These are phyloP conservation scores for Huntiella omanensis DNA, from an alignment of 2,329 filamentous ascomycete genomes.

Conservation along the genomic window DNA sequence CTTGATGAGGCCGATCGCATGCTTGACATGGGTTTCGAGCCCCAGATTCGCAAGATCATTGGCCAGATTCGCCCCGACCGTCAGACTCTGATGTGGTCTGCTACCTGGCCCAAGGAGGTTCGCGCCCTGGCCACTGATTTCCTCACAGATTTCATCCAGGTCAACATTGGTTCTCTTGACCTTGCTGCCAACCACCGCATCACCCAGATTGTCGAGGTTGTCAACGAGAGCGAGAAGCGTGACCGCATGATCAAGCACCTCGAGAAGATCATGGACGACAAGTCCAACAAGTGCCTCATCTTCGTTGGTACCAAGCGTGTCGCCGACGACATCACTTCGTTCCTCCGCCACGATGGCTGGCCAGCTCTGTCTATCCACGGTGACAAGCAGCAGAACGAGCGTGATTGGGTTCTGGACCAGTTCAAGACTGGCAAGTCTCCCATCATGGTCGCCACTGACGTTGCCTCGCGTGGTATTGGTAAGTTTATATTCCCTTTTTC, in stretches of 20 bases:
- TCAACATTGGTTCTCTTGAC: constrained; percentile 95
- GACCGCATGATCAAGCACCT: constrained; percentile 94
- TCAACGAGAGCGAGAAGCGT: constrained; percentile 92
- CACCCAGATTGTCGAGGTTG: constrained; percentile 91
- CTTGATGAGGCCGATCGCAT: constrained; percentile 98
- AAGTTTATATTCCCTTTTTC: constrained; percentile 47
- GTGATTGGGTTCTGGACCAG: constrained; percentile 97
- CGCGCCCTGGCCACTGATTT: constrained; percentile 80
- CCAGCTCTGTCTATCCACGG: constrained; percentile 95
- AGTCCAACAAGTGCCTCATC: constrained; percentile 84
- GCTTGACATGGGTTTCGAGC: constrained; percentile 99
- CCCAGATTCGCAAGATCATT: constrained; percentile 97
- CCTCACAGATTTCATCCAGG: constrained; percentile 90
- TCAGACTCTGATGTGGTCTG: constrained; percentile 99
- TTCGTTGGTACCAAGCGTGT: constrained; percentile 91
- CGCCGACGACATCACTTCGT: constrained; percentile 92
- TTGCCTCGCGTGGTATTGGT: constrained; percentile 99
- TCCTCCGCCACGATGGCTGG: constrained; percentile 95
- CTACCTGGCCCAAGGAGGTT: constrained; percentile 98
- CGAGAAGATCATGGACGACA: constrained; percentile 95
- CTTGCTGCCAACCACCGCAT: constrained; percentile 95
- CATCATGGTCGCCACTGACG: constrained; percentile 99
- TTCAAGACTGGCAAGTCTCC: constrained; percentile 99
- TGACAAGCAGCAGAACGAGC: constrained; percentile 98
- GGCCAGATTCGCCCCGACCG: constrained; percentile 92